phyloP scores from a whole-genome alignment of 2,329 filamentous ascomycete genomes.

The Xylariaceae sp. region DNA sequence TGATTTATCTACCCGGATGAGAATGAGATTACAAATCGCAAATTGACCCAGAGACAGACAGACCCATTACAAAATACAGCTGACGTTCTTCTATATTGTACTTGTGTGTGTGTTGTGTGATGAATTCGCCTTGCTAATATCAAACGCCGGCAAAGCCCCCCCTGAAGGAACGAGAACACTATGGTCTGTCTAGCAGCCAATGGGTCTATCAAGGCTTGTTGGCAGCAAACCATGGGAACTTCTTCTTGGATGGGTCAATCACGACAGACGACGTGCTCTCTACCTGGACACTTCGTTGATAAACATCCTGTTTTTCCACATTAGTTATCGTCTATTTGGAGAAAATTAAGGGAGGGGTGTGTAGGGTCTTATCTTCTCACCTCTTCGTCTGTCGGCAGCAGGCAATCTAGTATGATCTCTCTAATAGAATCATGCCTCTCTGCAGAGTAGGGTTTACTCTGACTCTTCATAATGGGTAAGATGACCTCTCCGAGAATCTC shows the following conservation, averaged over 20 bases:
- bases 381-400: constrained; percentile 80
- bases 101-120: neutral
- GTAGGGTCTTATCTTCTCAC: constrained; percentile 44
- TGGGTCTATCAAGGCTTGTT: constrained; percentile 32
- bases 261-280: constrained; percentile 45
- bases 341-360: neutral
- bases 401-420: constrained; percentile 73
- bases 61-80: constrained; percentile 7
- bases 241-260: constrained; percentile 53
- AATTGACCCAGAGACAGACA: constrained; percentile 5
- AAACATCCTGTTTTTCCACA: constrained; percentile 48
- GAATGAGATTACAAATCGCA: neutral
- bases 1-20: neutral
- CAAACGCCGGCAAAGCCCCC: constrained; percentile 12
- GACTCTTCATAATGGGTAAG: constrained; percentile 84
- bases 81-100: constrained; percentile 14
- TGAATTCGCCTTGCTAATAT: constrained; percentile 13
- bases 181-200: constrained; percentile 3
- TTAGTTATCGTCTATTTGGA: constrained; percentile 14
- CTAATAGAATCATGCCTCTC: constrained; percentile 63
- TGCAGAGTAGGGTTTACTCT: constrained; percentile 76
- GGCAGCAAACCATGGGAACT: constrained; percentile 61
- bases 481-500: constrained; percentile 92
- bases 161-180: constrained; percentile 5
- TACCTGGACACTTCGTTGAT: constrained; percentile 55